A percentile compares a stretch with the other conserved stretches of the same genome.
phyloP scores from a whole-genome alignment of 129 eudicot genomes.

The Flaveria linearis region DNA sequence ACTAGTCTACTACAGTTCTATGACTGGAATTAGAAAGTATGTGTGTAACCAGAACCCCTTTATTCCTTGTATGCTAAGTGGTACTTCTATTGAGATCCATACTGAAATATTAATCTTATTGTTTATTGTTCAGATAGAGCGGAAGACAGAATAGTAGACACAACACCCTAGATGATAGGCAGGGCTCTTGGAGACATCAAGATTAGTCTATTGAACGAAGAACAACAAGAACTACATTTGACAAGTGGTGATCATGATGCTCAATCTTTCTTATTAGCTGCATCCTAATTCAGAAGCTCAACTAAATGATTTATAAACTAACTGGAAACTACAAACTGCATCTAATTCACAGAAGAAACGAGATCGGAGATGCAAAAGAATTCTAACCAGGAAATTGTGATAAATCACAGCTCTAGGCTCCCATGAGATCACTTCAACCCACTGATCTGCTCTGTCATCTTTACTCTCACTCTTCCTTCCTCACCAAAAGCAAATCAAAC shows the following conservation, averaged over 20 bases:
- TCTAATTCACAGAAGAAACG: neutral
- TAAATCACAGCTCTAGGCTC: conserved; percentile 83
- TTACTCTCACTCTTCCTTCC: conserved; percentile 37
- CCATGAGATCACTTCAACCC: conserved; percentile 96
- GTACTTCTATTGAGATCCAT: too few species aligned
- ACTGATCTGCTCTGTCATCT: conserved; percentile 68
- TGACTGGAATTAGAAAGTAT: neutral
- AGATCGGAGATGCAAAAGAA: neutral
- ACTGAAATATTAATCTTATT: too few species aligned
- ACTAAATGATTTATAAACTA: neutral
- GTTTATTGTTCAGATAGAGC: too few species aligned
- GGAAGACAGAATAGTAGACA: neutral
- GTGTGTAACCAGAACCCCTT: neutral
- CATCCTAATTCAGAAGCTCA: neutral
- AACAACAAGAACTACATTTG: neutral
- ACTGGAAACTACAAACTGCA: neutral
- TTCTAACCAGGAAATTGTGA: conserved; percentile 75
- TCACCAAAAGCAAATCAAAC: conserved; percentile 12
- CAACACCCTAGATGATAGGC: neutral
- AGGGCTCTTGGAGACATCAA: neutral
- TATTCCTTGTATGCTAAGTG: too few species aligned
- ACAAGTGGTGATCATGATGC: neutral
- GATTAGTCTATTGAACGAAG: neutral
- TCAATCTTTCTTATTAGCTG: neutral
- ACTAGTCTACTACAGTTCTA: neutral